These are phyloP conservation scores for Chalciporus chontae DNA, from an alignment of 768 basidiomycete genomes.

Conservation along the genomic window DNA sequence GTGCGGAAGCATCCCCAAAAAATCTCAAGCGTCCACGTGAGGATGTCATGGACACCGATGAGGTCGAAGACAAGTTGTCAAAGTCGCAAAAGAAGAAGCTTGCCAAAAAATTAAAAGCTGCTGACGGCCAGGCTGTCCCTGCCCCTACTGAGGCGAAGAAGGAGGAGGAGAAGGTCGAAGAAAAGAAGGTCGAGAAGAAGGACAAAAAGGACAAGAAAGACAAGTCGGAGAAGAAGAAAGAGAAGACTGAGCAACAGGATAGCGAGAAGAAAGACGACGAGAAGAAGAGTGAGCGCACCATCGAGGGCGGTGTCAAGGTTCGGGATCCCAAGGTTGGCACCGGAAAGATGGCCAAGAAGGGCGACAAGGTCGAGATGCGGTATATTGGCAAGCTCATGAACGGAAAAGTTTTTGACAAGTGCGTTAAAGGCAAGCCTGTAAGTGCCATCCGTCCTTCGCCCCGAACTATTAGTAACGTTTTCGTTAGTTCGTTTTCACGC, in stretches of 20 bases:
- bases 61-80: constrained; percentile 36
- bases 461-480: background rate
- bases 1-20: constrained; percentile 36
- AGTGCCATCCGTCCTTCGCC: constrained; percentile 26
- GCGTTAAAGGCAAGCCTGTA: constrained; percentile 84
- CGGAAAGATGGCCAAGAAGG: constrained; percentile 85
- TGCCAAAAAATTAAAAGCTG: constrained; percentile 71
- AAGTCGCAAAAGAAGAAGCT: constrained; percentile 59
- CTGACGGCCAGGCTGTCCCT: constrained; percentile 44
- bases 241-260: constrained; percentile 32
- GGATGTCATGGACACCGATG: constrained; percentile 45
- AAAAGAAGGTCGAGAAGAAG: constrained; percentile 55
- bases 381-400: constrained; percentile 88
- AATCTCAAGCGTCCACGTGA: constrained; percentile 70
- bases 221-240: constrained; percentile 32
- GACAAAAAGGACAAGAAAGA: constrained; percentile 42
- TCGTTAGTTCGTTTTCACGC: constrained; percentile 64
- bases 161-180: constrained; percentile 29
- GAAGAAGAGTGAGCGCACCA: constrained; percentile 30
- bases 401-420: constrained; percentile 76
- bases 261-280: constrained; percentile 30
- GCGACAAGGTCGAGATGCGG: constrained; percentile 78
- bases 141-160: constrained; percentile 21
- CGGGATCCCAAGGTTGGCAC: constrained; percentile 74
- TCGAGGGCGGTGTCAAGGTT: constrained; percentile 73